phyloP scores from a whole-genome alignment of 139 green algal species.

The Volvox africanus region DNA sequence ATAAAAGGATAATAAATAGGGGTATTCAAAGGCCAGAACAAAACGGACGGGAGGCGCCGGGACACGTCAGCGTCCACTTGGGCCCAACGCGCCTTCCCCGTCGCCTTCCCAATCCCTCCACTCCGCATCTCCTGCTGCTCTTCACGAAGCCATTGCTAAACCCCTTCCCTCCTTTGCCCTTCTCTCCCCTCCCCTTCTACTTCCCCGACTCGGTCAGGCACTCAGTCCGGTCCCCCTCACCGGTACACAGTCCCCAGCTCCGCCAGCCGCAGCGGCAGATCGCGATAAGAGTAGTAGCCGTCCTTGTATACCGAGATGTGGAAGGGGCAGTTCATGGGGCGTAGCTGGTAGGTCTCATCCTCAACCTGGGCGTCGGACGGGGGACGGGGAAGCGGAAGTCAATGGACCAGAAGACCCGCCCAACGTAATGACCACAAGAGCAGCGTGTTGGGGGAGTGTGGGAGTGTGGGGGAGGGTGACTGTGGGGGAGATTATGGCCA shows the following conservation, averaged over 20 bases:
- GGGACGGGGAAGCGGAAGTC: background rate
- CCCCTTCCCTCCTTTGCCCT: background rate
- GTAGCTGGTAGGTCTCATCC: conserved; percentile 95
- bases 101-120: background rate
- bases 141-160: background rate
- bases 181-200: background rate
- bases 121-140: background rate
- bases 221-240: too few relatives aligned
- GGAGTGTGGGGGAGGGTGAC: background rate
- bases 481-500: too few relatives aligned
- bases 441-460: background rate
- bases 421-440: too few relatives aligned
- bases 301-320: conserved; percentile 44
- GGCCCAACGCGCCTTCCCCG: background rate
- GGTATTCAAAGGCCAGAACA: too few relatives aligned
- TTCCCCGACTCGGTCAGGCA: background rate
- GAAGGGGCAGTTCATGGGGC: conserved; percentile 56
- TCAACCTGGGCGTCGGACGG: conserved; percentile 75
- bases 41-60: too few relatives aligned
- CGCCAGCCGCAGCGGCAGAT: conserved; percentile 1
- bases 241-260: background rate
- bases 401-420: too few relatives aligned
- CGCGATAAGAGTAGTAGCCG: conserved; percentile 20
- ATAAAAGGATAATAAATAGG: too few relatives aligned
- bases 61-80: background rate